These are phyloP conservation scores for Eucalyptus cloeziana DNA, from an alignment of 345 rosid genomes.

Conservation along the genomic window DNA sequence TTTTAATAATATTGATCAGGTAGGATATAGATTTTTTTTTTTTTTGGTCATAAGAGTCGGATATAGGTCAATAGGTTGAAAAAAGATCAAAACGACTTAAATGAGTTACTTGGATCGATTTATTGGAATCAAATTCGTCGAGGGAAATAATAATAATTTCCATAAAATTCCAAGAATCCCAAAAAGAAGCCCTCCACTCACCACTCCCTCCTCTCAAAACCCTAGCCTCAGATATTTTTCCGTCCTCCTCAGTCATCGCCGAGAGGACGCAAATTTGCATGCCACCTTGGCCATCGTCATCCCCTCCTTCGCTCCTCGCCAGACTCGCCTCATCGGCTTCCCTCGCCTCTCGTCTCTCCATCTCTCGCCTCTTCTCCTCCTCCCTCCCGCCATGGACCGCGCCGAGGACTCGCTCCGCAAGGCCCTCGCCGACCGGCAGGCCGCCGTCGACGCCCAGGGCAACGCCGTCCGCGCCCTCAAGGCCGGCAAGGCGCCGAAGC, in stretches of 20 bases:
- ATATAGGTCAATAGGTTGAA: too few species aligned
- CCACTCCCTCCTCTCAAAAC: neutral
- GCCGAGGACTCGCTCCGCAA: conserved; percentile 61
- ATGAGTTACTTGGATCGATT: too few species aligned
- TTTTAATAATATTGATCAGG: too few species aligned
- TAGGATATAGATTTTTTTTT: too few species aligned
- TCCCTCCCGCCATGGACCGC: neutral
- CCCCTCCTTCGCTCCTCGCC: neutral
- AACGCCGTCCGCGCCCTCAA: conserved; percentile 68
- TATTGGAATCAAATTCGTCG: neutral
- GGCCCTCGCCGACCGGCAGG: conserved; percentile 41
- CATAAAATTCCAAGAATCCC: neutral
- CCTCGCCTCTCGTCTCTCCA: neutral
- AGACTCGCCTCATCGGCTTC: neutral
- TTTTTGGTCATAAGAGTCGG: too few species aligned
- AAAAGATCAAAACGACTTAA: too few species aligned
- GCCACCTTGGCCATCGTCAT: neutral
- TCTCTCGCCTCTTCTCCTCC: neutral
- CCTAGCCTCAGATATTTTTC: neutral
- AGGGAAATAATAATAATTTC: neutral
- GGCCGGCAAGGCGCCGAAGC: conserved; percentile 40
- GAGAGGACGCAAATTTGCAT: neutral
- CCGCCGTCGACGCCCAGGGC: conserved; percentile 66
- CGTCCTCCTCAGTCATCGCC: neutral
- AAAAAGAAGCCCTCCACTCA: neutral